Percentiles rank a stretch among this genome's conserved stretches.
Conservation (phyloP, 257 asterid species). For the Solanum ossicruentum region DNA sequence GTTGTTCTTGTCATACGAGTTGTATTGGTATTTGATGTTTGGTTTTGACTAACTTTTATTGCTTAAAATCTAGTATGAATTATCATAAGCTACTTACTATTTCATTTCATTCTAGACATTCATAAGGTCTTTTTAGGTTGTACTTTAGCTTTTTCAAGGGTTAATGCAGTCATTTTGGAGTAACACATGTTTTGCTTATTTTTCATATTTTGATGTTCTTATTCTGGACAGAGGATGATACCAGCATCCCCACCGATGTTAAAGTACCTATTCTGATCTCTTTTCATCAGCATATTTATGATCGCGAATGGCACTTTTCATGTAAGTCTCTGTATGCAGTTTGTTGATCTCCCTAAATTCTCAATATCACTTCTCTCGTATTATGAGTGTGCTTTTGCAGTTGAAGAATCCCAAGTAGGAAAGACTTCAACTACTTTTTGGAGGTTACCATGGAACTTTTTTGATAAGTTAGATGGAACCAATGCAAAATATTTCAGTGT, state of each 20-base stretch:
- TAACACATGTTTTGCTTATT: background rate
- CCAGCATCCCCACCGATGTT: constrained; percentile 70
- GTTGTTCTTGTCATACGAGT: background rate
- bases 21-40: background rate
- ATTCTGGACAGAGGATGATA: constrained; percentile 84
- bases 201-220: constrained; percentile 1
- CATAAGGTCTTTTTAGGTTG: background rate
- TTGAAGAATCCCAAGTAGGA: background rate
- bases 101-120: background rate
- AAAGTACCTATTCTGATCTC: constrained; percentile 79
- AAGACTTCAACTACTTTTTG: background rate
- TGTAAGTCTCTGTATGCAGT: constrained; percentile 46
- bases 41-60: background rate
- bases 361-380: background rate
- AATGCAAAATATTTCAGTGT: background rate
- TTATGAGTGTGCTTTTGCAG: background rate
- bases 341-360: background rate
- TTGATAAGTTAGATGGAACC: background rate
- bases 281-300: constrained; percentile 73
- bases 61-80: background rate
- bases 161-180: background rate
- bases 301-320: constrained; percentile 83
- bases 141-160: background rate
- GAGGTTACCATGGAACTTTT: background rate
- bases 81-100: background rate